Evolutionary conservation across 305 asterid genomes (phyloP).

Genomic region (Fraxinus albicans): DNA sequence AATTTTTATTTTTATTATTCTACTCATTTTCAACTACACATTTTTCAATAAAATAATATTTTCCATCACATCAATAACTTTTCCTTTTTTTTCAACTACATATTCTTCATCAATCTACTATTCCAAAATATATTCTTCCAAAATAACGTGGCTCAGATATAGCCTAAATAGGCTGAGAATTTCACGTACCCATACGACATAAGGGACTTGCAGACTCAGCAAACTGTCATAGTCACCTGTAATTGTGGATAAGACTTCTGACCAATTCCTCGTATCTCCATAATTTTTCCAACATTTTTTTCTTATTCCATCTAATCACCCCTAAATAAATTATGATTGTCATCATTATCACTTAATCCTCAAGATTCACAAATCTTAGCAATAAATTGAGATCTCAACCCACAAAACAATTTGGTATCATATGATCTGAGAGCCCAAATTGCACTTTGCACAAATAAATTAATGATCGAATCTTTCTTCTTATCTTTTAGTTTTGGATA

Average conservation of each 20-base stretch:
- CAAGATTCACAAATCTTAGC: neutral
- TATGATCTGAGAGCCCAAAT: neutral
- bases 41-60: too few relatives aligned
- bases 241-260: constrained; percentile 21
- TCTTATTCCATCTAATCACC: neutral
- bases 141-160: too few relatives aligned
- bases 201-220: constrained; percentile 26
- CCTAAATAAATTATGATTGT: neutral
- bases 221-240: constrained; percentile 20
- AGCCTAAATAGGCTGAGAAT: neutral
- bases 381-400: neutral
- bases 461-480: neutral
- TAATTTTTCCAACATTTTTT: neutral
- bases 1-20: too few relatives aligned
- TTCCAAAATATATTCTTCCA: too few relatives aligned
- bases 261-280: neutral
- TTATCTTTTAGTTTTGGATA: constrained; percentile 13
- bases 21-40: too few relatives aligned
- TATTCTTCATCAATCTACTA: too few relatives aligned
- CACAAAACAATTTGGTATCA: neutral
- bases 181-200: neutral
- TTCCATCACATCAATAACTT: too few relatives aligned
- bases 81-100: too few relatives aligned
- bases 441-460: neutral
- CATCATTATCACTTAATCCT: neutral